These are phyloP conservation scores for Exophiala viscosa DNA, from an alignment of 2,329 filamentous ascomycete genomes.

Conservation along the genomic window DNA sequence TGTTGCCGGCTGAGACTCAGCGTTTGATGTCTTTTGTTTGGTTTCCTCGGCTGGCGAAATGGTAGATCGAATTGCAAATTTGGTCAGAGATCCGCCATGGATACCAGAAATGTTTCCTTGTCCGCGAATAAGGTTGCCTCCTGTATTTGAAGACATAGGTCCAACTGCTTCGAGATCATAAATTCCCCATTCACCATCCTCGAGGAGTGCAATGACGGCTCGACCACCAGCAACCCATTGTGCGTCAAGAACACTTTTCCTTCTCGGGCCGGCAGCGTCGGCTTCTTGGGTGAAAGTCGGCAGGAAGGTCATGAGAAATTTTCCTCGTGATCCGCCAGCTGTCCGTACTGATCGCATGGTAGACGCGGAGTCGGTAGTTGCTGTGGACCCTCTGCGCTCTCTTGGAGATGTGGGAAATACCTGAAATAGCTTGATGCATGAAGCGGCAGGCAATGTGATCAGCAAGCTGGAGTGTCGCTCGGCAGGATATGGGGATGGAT, in stretches of 20 bases:
- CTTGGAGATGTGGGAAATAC: constrained; percentile 42
- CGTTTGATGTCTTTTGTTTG: constrained; percentile 16
- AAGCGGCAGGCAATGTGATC: constrained; percentile 49
- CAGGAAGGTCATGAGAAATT: constrained; percentile 44
- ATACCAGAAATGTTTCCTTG: constrained; percentile 39
- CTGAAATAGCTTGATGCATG: constrained; percentile 57
- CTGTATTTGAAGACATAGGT: constrained; percentile 32
- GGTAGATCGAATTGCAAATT: constrained; percentile 36
- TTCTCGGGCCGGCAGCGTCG: constrained; percentile 29
- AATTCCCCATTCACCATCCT: constrained; percentile 48
- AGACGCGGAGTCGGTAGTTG: constrained; percentile 31
- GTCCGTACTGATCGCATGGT: constrained; percentile 15
- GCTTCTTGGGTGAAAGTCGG: constrained; percentile 37
- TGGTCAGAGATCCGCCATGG: constrained; percentile 38
- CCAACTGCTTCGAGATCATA: constrained; percentile 48
- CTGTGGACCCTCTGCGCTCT: constrained; percentile 32
- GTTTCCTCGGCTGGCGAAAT: constrained; percentile 9
- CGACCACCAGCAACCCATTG: constrained; percentile 45
- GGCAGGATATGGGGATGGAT: constrained; percentile 51
- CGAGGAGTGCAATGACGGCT: constrained; percentile 43
- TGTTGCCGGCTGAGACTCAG: constrained; percentile 10
- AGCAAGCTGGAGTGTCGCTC: constrained; percentile 53
- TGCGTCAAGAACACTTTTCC: constrained; percentile 44
- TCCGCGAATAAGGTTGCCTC: constrained; percentile 38
- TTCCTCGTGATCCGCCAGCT: constrained; percentile 35